Evolutionary conservation across 805 yeast genomes (phyloP).

Genomic region (Yarrowia osloensis): DNA sequence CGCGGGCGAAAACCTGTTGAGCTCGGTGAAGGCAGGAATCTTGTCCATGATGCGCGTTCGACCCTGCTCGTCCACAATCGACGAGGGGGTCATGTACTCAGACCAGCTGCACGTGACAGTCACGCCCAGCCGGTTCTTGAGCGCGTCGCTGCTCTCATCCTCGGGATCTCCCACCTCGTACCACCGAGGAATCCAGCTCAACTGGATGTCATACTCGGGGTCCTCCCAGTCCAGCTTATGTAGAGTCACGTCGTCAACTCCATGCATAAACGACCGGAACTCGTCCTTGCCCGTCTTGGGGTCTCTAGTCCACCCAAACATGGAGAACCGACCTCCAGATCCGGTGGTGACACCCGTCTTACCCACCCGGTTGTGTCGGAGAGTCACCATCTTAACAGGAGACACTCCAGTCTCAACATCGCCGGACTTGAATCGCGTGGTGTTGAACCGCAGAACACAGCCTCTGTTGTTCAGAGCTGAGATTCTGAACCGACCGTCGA

Average conservation of each 20-base stretch:
- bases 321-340: not conserved
- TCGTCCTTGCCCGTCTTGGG: slow-evolving; percentile 43
- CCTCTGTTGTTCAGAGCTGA: slow-evolving; percentile 61
- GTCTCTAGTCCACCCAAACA: slow-evolving; percentile 19
- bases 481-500: slow-evolving; percentile 63
- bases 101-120: slow-evolving; percentile 75
- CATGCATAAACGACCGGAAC: slow-evolving; percentile 54
- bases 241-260: slow-evolving; percentile 64
- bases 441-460: slow-evolving; percentile 63
- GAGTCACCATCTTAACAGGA: slow-evolving; percentile 65
- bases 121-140: slow-evolving; percentile 41
- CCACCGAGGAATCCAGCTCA: slow-evolving; percentile 76
- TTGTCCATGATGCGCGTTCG: slow-evolving; percentile 40
- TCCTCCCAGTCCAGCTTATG: slow-evolving; percentile 66
- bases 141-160: slow-evolving; percentile 38
- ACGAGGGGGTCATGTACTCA: slow-evolving; percentile 55
- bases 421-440: slow-evolving; percentile 46
- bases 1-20: slow-evolving; percentile 65
- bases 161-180: slow-evolving; percentile 48
- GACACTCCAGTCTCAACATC: slow-evolving; percentile 45
- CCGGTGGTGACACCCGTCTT: not conserved
- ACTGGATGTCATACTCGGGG: slow-evolving; percentile 55
- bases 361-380: slow-evolving; percentile 45
- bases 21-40: slow-evolving; percentile 72
- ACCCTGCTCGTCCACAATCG: slow-evolving; percentile 43